Percentiles rank a stretch among this genome's conserved stretches.
These are phyloP conservation scores for Takashimella tepidaria DNA, from an alignment of 1,284 basidiomycete species.

Conservation along the genomic window DNA sequence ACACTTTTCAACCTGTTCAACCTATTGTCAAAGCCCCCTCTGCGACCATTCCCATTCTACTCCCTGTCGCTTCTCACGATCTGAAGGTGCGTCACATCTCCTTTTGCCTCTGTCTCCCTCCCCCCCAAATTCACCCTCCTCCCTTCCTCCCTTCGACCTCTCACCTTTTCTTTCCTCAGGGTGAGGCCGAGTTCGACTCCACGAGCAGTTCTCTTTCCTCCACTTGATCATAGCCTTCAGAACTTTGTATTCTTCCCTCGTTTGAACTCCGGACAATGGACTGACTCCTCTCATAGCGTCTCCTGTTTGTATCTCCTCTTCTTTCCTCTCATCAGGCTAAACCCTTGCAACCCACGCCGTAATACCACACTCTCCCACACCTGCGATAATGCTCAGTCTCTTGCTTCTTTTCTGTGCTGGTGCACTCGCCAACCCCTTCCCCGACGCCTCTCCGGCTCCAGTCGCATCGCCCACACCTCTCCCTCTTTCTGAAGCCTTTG, in stretches of 20 bases:
- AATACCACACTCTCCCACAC: neutral
- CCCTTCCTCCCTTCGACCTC: neutral
- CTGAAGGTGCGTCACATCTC: neutral
- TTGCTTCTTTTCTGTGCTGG: slow-evolving; percentile 15
- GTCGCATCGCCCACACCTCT: slow-evolving; percentile 11
- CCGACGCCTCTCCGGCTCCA: slow-evolving; percentile 11
- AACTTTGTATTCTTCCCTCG: too few relatives aligned
- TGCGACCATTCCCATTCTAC: too few relatives aligned
- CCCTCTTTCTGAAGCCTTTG: slow-evolving; percentile 5
- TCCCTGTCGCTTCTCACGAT: neutral
- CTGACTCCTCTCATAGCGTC: too few relatives aligned
- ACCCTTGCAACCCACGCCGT: neutral
- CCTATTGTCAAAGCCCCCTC: too few relatives aligned
- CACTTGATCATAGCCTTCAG: too few relatives aligned
- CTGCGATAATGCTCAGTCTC: slow-evolving; percentile 16
- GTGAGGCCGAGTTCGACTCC: too few relatives aligned
- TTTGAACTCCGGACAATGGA: too few relatives aligned
- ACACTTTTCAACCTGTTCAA: too few relatives aligned
- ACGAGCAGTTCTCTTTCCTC: too few relatives aligned
- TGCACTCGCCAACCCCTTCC: slow-evolving; percentile 14
- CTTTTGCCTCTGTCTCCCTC: too few relatives aligned
- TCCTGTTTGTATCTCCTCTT: too few relatives aligned
- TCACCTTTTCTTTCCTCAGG: neutral
- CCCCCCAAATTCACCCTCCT: neutral
- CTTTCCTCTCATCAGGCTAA: neutral